A percentile compares a stretch with the other conserved stretches of the same genome.
Conservation (phyloP, 768 basidiomycete species). For the Lepiota venenata region DNA sequence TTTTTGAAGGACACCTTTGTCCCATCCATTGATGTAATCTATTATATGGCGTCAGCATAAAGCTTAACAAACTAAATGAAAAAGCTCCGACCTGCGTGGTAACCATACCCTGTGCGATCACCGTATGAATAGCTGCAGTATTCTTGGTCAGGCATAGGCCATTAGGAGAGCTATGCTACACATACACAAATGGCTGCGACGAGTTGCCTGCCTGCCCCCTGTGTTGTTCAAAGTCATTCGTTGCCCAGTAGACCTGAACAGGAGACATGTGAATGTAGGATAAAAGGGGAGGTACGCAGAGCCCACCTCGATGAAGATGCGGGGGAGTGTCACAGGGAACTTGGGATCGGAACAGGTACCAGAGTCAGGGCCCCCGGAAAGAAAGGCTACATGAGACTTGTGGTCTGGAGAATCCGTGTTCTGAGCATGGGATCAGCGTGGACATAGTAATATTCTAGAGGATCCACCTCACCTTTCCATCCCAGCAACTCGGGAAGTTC, state of each 20-base stretch:
- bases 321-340: slow-evolving; percentile 41
- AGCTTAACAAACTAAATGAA: not conserved
- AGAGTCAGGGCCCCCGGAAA: slow-evolving; percentile 42
- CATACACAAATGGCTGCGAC: slow-evolving; percentile 51
- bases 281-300: not conserved
- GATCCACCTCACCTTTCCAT: slow-evolving; percentile 38
- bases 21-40: slow-evolving; percentile 66
- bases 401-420: slow-evolving; percentile 48
- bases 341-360: slow-evolving; percentile 46
- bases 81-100: slow-evolving; percentile 44
- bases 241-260: slow-evolving; percentile 43
- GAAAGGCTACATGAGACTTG: slow-evolving; percentile 49
- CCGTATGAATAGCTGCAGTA: slow-evolving; percentile 43
- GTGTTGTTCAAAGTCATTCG: slow-evolving; percentile 29
- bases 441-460: not conserved
- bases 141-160: not conserved
- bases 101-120: slow-evolving; percentile 62
- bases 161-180: not conserved
- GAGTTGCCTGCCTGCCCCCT: slow-evolving; percentile 43
- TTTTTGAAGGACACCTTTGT: slow-evolving; percentile 46
- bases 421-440: slow-evolving; percentile 17
- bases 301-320: slow-evolving; percentile 50
- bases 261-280: not conserved
- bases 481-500: slow-evolving; percentile 57
- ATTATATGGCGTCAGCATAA: not conserved